Evolutionary conservation across 352 stramenopile genomes (phyloP).

Genomic region (Phytophthora palmivora): DNA sequence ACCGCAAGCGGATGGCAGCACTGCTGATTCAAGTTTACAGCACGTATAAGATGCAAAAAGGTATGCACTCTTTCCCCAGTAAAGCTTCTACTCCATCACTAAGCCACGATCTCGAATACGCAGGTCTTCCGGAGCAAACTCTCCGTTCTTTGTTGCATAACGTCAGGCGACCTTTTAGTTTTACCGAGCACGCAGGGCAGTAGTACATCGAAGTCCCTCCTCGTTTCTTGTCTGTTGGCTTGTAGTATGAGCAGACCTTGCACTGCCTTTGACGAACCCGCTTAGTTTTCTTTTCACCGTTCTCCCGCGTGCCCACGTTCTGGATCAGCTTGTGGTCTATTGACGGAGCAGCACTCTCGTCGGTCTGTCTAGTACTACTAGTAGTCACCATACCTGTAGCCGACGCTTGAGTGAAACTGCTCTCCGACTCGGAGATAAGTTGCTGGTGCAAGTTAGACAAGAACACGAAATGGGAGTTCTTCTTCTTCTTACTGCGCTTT

Average conservation of each 20-base stretch:
- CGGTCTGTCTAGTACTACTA: too few species aligned
- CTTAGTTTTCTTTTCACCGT: constrained; percentile 3
- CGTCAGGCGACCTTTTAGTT: neutral
- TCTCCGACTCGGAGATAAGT: neutral
- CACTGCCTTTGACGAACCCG: constrained; percentile 2
- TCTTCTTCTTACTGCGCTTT: too few species aligned
- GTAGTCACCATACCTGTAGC: too few species aligned
- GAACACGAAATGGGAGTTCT: constrained; percentile 3
- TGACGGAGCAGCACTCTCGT: too few species aligned
- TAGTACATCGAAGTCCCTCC: constrained; percentile 11
- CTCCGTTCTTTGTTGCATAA: constrained; percentile 30
- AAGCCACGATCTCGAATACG: constrained; percentile 8
- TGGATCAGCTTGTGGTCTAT: neutral
- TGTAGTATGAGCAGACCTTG: constrained; percentile 17
- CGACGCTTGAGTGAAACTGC: neutral
- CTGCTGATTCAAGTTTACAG: too few species aligned
- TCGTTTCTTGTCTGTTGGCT: constrained; percentile 16
- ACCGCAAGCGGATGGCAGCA: too few species aligned
- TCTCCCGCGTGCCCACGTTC: neutral
- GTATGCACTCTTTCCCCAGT: too few species aligned
- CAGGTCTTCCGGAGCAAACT: constrained; percentile 2
- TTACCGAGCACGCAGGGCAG: constrained; percentile 3
- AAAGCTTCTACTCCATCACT: constrained; percentile 4
- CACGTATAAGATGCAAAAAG: too few species aligned
- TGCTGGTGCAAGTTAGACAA: neutral